Evolutionary conservation across 768 basidiomycete species (phyloP), one percentile per base, ranked within the genome.

Genomic region (Pleurotus tuoliensis): DNA sequence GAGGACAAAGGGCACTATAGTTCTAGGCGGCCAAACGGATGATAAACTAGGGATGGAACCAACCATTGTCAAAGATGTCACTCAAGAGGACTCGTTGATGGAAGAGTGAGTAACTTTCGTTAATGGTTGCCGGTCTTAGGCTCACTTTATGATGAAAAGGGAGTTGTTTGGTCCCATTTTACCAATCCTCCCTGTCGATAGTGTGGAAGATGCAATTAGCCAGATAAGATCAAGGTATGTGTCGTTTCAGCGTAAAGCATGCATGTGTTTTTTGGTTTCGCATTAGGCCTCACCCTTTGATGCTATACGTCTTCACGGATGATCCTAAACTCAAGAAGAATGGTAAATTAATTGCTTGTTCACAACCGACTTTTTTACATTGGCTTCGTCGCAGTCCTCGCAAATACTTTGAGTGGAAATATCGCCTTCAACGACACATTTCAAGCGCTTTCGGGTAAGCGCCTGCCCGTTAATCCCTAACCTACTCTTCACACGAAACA

Each of bases 161-260:
- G 90, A 91, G 65, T 66, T 90, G 2, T 92, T 92, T 60, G 90
- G 87, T 0, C 89, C 90, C 0, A 66, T 91, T 20, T 63, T 91
- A 5, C 82, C 88, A 0, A 74, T 92, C 45, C 62, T 90, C 11
- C 71, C 81, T 0, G 77, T 90, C 0, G 79, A 83, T 30, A 71
- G 67, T 52, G 53, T 87, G 5, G 75, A 82, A 2, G 80, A 82
- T 16, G 87, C 83, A 0, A 71, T 88, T 38, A 72, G 74, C 1
- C 82, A 82, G 61, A 67, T 89, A 43, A 80, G 79, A 46, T 66
- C 70, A 3, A 73, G 77, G 87, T 86, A 49, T 15, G 76, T 55
- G 6, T 25, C 5, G 24, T 25, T 25, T 25, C 15, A 15, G 40
- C 5, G 12, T 27, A 2, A 43, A 7, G n/a, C 41, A 37, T 18